Base-by-base conservation (phyloP, 1,139 yeast species). In the Tardiomyces depauwii region DNA sequence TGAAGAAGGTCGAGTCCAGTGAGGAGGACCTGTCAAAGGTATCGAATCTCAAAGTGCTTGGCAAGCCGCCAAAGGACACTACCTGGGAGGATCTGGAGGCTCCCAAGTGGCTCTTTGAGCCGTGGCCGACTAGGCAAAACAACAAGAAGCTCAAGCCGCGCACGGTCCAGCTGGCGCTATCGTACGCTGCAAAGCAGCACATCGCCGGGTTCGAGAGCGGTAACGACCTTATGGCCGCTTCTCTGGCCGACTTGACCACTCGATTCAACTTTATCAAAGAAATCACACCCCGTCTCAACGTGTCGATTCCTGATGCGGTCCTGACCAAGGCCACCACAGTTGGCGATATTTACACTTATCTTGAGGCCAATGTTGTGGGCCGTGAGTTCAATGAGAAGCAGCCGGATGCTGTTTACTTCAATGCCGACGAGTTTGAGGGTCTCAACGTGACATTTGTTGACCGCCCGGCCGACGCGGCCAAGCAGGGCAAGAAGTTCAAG, bases 401-500 rank as follows among this genome's bases (percentile, higher is more conserved):
- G 60, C 93, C 95, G 23, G 77, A 83, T 53, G 91, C 87, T 40
- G 76, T 87, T 45, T 77, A 82, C 63, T 67, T 86, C 54, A 72
- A 77, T 50, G 63, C 67, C 18, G 59, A 65, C 30, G 69, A 68
- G 16, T 76, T 70, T 51, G 65, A 64, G 21, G 75, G 79, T 41
- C 66, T 75, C 33, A 79, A 78, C 57, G 66, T 80, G 46, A 62
- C 65, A 19, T 57, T 78, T 28, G 65, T 69, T n/a, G 68, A 67
- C 45, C 60, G 60, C 2, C 46, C 48, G 10, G 68, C 71, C 43
- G 65, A 69, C 50, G 62, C 66, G 45, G 58, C 58, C 51, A 63
- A 64, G 43, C 71, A 69, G 55, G 66, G 66, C 53, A 58, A 65
- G 53, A 67, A 65, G 47, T 66, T 70, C 56, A 70, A 67, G 51